A percentile compares a stretch with the other conserved stretches of the same genome.
Conservation (phyloP, 768 basidiomycete species). For the Neoboletus brunneissimus region DNA sequence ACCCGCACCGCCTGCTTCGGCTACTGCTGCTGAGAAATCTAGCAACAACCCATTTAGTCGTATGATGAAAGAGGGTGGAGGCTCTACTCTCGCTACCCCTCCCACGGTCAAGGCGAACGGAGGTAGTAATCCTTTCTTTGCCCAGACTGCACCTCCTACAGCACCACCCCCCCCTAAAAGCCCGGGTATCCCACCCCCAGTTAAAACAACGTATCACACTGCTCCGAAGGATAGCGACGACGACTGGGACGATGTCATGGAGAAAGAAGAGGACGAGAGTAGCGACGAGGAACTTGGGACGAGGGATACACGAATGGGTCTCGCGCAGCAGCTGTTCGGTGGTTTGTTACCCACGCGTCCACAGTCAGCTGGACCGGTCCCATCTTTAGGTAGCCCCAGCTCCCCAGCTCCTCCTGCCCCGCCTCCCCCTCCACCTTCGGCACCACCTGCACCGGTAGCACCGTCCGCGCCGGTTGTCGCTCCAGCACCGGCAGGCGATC, state of each 20-base stretch:
- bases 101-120: constrained; percentile 36
- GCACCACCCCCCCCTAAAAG: constrained; percentile 38
- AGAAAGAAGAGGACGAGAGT: constrained; percentile 66
- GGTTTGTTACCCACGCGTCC: constrained; percentile 60
- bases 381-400: constrained; percentile 20
- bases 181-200: constrained; percentile 40
- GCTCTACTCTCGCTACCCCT: constrained; percentile 24
- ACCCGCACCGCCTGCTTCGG: constrained; percentile 26
- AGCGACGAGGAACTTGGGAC: constrained; percentile 78
- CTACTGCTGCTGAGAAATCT: constrained; percentile 44
- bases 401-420: constrained; percentile 37
- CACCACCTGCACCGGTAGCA: constrained; percentile 24
- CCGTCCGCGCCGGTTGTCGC: constrained; percentile 30
- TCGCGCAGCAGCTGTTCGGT: constrained; percentile 81
- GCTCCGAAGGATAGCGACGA: constrained; percentile 61
- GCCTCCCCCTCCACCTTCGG: constrained; percentile 38
- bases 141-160: constrained; percentile 41
- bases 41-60: constrained; percentile 81
- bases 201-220: constrained; percentile 59
- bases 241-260: constrained; percentile 84
- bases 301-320: constrained; percentile 59
- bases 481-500: constrained; percentile 48
- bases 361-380: constrained; percentile 46
- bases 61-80: constrained; percentile 50
- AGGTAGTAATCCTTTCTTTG: constrained; percentile 73